Base-by-base conservation (phyloP, 805 yeast genomes). In the Myxozyma geophila region DNA sequence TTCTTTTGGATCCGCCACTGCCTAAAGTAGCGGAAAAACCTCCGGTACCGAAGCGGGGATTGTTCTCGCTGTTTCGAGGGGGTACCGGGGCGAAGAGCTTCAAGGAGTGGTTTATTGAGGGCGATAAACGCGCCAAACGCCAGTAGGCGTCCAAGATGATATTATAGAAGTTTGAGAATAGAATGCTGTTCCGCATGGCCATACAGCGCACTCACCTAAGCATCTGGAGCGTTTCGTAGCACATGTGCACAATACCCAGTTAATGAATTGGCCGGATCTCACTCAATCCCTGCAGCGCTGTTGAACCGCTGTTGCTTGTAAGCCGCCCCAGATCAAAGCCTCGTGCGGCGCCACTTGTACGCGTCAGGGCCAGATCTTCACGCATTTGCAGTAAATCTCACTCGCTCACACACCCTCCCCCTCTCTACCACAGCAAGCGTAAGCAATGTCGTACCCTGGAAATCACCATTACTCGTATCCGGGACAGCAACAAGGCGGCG, bases 371-470 rank as follows among this genome's bases (percentile, higher is more conserved):
- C 5, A 28, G 2, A 5, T 28, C 28, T 28, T 28, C 28, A 28
- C 28, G 5, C 28, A 28, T 28, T 5, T 28, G 5, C 28, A 28
- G 5, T 28, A 28, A 28, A 28, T 8, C 35, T 12, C 21, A 3
- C 53, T 6, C 15, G 7, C 40, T 28, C 53, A 8, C 13, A 9
- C n/a, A 6, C 7, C 40, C 21, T 49, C n/a, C 53, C 35, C 15
- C 12, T 33, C 17, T 37, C 28, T 36, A 15, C 28, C 15, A n/a
- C 9, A 23, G 13, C 12, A 8, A 4, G 15, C 35, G n/a, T 28
- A 8, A 9, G 44, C 13, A 37, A 48, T 71, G 74, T 64, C 74
- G 15, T 74, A 71, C 66, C 80, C 80, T 10, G 80, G 79, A 33
- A 73, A 68, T 41, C 75, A 77, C 52, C 72, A 71, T 15, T 70